Conservation (phyloP, 352 stramenopile genomes). For the Phytophthora citrophthora region DNA sequence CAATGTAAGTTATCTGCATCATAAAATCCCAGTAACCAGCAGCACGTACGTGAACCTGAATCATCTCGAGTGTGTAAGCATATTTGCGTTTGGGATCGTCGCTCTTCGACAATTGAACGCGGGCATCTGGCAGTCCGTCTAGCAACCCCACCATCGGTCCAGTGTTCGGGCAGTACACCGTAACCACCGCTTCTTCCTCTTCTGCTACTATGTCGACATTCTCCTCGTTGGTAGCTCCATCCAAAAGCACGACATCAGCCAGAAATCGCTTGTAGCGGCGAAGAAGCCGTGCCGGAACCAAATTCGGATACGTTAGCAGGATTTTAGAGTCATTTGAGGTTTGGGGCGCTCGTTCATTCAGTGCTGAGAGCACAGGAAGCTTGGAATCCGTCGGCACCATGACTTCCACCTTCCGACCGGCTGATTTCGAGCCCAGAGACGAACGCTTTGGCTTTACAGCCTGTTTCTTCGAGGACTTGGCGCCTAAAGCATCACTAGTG, state of each 20-base stretch:
- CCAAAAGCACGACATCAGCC: constrained; percentile 72
- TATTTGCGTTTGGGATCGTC: constrained; percentile 84
- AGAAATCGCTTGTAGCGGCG: constrained; percentile 88
- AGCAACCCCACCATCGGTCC: constrained; percentile 82
- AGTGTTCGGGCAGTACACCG: constrained; percentile 87
- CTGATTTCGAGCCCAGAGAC: constrained; percentile 4
- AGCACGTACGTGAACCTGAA: constrained; percentile 74
- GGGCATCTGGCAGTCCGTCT: constrained; percentile 59
- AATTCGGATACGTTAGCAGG: constrained; percentile 56
- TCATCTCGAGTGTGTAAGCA: constrained; percentile 85
- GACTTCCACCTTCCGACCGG: constrained; percentile 14
- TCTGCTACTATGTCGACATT: constrained; percentile 5
- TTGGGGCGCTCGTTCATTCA: constrained; percentile 34
- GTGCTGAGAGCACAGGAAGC: constrained; percentile 31
- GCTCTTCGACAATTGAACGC: constrained; percentile 82
- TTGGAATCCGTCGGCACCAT: constrained; percentile 10
- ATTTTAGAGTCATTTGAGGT: constrained; percentile 31
- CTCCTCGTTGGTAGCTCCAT: constrained; percentile 6
- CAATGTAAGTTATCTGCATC: constrained; percentile 2
- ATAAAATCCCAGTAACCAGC: neutral
- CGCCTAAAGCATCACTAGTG: neutral
- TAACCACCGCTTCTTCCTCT: constrained; percentile 40
- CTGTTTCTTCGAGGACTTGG: constrained; percentile 17
- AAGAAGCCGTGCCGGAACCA: constrained; percentile 64
- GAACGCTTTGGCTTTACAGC: constrained; percentile 10